A percentile compares a stretch with the other conserved stretches of the same genome.
Evolutionary conservation across 2,329 filamentous ascomycete genomes (phyloP).

Genomic region (Diaporthe velutina): DNA sequence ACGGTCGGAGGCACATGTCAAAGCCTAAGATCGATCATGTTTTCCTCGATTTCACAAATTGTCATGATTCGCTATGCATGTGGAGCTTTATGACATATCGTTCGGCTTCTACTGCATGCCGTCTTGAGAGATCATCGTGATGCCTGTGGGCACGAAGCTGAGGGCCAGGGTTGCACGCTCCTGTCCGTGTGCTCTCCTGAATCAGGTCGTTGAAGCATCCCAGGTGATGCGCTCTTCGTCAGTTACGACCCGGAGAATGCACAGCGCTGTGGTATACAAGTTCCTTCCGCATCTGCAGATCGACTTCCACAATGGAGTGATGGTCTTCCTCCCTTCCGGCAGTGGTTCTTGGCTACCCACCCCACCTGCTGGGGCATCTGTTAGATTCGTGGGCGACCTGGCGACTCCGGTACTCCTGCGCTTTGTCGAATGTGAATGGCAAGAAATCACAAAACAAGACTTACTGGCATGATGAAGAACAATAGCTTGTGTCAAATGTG

Average conservation of each 20-base stretch:
- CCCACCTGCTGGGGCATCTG: constrained; percentile 9
- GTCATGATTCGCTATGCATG: constrained; percentile 29
- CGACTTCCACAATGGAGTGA: not conserved
- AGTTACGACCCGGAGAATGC: not conserved
- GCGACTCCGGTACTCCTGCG: not conserved
- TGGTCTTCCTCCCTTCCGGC: not conserved
- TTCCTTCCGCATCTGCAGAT: not conserved
- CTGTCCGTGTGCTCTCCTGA: constrained; percentile 30
- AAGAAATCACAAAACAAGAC: not conserved
- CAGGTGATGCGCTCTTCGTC: not conserved
- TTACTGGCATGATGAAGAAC: not conserved
- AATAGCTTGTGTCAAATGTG: not conserved
- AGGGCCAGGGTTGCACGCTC: constrained; percentile 10
- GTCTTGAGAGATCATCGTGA: constrained; percentile 23
- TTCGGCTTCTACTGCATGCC: constrained; percentile 28
- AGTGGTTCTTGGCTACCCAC: not conserved
- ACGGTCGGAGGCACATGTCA: not conserved
- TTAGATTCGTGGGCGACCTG: not conserved
- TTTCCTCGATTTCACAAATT: constrained; percentile 22
- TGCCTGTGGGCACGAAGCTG: constrained; percentile 19
- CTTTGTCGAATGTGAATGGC: not conserved
- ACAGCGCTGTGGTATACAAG: not conserved
- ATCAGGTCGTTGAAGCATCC: constrained; percentile 23
- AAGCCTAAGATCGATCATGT: constrained; percentile 21
- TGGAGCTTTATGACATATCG: constrained; percentile 24